Percentiles rank a stretch among this genome's conserved stretches.
These are phyloP conservation scores for Acer yangbiense DNA, from an alignment of 345 rosid genomes.

Conservation along the genomic window DNA sequence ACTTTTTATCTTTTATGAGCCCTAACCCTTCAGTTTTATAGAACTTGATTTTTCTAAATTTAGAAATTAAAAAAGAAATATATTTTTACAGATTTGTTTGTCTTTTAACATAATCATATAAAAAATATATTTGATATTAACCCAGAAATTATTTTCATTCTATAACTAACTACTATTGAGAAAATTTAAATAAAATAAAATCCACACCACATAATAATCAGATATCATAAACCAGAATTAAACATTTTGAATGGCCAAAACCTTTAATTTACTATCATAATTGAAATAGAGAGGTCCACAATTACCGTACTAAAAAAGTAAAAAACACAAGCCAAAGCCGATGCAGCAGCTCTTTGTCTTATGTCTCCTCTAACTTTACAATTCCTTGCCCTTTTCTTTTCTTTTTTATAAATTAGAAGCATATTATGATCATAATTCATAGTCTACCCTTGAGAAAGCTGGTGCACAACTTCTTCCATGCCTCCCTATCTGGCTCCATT, in stretches of 20 bases:
- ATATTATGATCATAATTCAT: constrained; percentile 16
- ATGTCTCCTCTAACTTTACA: neutral
- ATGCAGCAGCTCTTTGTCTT: neutral
- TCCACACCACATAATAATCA: too few species aligned
- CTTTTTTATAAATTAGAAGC: neutral
- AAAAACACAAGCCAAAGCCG: neutral
- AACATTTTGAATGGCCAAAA: neutral
- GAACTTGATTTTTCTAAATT: too few species aligned
- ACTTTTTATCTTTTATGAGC: too few species aligned
- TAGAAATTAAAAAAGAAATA: too few species aligned
- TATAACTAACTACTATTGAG: too few species aligned
- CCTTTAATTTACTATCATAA: neutral
- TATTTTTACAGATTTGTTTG: too few species aligned
- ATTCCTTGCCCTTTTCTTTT: neutral
- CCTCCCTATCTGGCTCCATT: constrained; percentile 50
- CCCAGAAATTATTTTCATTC: too few species aligned
- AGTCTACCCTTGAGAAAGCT: constrained; percentile 60
- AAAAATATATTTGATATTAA: too few species aligned
- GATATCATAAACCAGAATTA: too few species aligned
- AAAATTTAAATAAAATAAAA: too few species aligned
- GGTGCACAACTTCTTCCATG: constrained; percentile 56
- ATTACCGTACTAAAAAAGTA: neutral
- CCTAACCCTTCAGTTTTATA: too few species aligned
- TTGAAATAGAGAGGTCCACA: neutral
- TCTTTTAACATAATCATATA: too few species aligned